Conservation (phyloP, 208 protist genomes). For the Wallacemonas sp. region DNA sequence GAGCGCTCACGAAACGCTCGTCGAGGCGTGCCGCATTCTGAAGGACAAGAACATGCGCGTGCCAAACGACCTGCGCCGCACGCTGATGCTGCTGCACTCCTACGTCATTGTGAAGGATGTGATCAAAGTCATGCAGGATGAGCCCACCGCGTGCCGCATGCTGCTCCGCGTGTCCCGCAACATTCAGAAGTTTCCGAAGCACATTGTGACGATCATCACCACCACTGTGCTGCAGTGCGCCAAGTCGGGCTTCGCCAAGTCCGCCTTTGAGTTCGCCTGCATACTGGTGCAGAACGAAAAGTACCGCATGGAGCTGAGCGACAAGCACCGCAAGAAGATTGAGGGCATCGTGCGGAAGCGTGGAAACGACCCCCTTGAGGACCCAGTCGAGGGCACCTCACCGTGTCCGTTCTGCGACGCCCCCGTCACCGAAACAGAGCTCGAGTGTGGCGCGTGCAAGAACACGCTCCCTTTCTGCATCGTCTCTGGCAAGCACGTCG, state of each 20-base stretch:
- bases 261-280: slow-evolving; percentile 96
- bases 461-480: slow-evolving; percentile 96
- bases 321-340: slow-evolving; percentile 96
- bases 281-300: slow-evolving; percentile 95
- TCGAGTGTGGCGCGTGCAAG: slow-evolving; percentile 95
- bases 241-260: slow-evolving; percentile 87
- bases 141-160: slow-evolving; percentile 93
- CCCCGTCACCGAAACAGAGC: slow-evolving; percentile 82
- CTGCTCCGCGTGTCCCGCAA: slow-evolving; percentile 95
- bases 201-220: slow-evolving; percentile 95
- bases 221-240: slow-evolving; percentile 96
- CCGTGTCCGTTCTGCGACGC: slow-evolving; percentile 95
- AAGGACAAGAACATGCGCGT: slow-evolving; percentile 84
- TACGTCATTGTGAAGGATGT: slow-evolving; percentile 97
- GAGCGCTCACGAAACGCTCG: slow-evolving; percentile 93
- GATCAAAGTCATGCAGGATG: slow-evolving; percentile 89
- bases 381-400: slow-evolving; percentile 81
- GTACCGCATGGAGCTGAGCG: slow-evolving; percentile 91
- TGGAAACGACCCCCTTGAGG: slow-evolving; percentile 80
- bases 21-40: slow-evolving; percentile 93
- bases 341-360: slow-evolving; percentile 94
- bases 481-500: slow-evolving; percentile 92
- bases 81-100: slow-evolving; percentile 96
- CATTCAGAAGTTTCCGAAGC: slow-evolving; percentile 94
- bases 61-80: slow-evolving; percentile 88